Evolutionary conservation across 768 basidiomycete genomes (phyloP).

Genomic region (Naematelia encephala): DNA sequence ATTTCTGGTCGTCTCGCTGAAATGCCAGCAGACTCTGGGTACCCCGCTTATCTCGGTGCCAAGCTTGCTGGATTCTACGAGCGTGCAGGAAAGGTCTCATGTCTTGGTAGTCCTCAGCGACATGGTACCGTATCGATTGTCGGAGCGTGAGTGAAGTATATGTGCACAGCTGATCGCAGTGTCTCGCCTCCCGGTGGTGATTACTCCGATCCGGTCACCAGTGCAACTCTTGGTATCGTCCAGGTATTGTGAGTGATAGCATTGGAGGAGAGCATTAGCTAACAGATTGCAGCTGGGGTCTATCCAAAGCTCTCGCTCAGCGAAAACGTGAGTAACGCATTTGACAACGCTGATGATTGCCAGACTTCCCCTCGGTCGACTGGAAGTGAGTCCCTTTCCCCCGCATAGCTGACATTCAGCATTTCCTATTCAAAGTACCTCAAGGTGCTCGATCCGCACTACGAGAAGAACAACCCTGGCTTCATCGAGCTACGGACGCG

Average conservation of each 20-base stretch:
- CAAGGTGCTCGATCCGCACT: constrained; percentile 86
- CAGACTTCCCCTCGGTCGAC: constrained; percentile 98
- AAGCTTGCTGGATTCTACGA: constrained; percentile 98
- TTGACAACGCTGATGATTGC: background rate
- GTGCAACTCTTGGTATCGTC: constrained; percentile 95
- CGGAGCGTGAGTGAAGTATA: constrained; percentile 74
- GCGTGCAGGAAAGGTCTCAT: constrained; percentile 91
- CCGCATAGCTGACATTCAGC: too few species aligned
- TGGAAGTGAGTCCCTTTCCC: constrained; percentile 61
- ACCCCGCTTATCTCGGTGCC: constrained; percentile 93
- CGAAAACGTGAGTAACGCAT: constrained; percentile 58
- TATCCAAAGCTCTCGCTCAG: constrained; percentile 98
- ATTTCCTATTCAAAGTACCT: constrained; percentile 99
- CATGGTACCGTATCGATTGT: constrained; percentile 96
- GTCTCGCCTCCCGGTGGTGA: constrained; percentile 99
- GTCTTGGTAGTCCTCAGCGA: constrained; percentile 80
- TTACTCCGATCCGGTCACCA: constrained; percentile 97
- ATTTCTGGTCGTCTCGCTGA: constrained; percentile 98
- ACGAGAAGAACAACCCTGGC: constrained; percentile 78
- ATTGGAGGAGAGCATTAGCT: background rate
- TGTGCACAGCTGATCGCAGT: constrained; percentile 54
- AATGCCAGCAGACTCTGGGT: constrained; percentile 99
- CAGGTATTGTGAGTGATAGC: constrained; percentile 68
- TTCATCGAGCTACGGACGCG: constrained; percentile 88
- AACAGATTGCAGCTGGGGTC: constrained; percentile 67